Evolutionary conservation across 2,329 filamentous ascomycete genomes (phyloP).

Genomic region (Botryotinia narcissicola): DNA sequence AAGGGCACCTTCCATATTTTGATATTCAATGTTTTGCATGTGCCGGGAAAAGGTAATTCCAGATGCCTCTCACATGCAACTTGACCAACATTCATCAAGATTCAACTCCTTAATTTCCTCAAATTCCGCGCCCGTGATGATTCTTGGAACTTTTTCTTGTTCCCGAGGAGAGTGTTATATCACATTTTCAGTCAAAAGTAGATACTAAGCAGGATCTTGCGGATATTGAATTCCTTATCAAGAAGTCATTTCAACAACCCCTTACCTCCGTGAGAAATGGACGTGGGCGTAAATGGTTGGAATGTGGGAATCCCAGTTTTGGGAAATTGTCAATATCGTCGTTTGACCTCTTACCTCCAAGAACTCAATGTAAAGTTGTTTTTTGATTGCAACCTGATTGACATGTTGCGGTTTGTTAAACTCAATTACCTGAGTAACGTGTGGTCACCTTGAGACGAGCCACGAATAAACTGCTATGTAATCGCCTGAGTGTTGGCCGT

Average conservation of each 20-base stretch:
- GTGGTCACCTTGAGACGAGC: neutral
- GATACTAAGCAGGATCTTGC: neutral
- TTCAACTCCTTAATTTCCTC: neutral
- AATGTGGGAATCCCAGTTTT: neutral
- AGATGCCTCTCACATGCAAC: constrained; percentile 5
- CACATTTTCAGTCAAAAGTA: neutral
- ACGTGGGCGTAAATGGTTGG: neutral
- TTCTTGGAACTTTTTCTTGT: neutral
- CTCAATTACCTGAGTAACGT: neutral
- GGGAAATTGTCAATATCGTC: neutral
- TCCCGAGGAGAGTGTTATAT: neutral
- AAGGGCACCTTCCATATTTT: constrained; percentile 8
- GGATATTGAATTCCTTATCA: constrained; percentile 1
- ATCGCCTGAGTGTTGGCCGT: neutral
- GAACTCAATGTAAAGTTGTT: neutral
- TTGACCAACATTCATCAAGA: neutral
- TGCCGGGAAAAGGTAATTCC: constrained; percentile 15
- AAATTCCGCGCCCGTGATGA: neutral
- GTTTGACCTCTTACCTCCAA: constrained; percentile 1
- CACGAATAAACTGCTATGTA: neutral
- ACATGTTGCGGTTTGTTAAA: neutral
- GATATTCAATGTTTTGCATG: constrained; percentile 4
- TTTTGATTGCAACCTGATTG: neutral
- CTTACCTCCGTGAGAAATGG: neutral
- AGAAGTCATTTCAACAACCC: constrained; percentile 1